phyloP scores from a whole-genome alignment of 2,329 filamentous ascomycete species.

The Balansia obtecta region DNA sequence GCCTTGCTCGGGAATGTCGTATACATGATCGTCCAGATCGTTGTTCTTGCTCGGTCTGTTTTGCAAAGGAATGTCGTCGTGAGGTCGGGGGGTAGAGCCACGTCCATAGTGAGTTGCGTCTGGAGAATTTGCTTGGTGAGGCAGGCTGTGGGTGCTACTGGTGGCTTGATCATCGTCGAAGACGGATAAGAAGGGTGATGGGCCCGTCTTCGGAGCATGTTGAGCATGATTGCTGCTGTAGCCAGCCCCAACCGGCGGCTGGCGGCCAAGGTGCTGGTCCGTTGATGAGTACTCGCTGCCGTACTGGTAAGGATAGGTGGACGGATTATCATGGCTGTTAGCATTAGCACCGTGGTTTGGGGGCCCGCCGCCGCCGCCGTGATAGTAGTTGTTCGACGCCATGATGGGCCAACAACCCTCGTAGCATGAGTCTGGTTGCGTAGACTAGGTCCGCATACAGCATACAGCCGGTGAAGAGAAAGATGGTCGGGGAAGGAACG shows the following conservation, averaged over 20 bases:
- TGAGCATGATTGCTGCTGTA: conserved; percentile 17
- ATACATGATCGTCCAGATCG: conserved; percentile 45
- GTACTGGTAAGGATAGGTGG: conserved; percentile 30
- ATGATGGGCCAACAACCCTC: conserved; percentile 26
- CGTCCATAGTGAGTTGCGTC: conserved; percentile 47
- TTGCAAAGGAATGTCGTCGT: conserved; percentile 46
- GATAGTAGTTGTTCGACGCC: conserved; percentile 54
- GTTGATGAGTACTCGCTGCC: conserved; percentile 10
- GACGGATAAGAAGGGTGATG: conserved; percentile 50
- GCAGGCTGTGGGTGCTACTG: conserved; percentile 30
- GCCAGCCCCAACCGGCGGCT: conserved; percentile 14
- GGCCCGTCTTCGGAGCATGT: conserved; percentile 20
- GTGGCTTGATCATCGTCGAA: conserved; percentile 58
- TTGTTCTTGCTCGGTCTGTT: conserved; percentile 32
- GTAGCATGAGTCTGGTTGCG: not conserved
- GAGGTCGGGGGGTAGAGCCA: conserved; percentile 20
- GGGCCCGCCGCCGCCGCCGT: conserved; percentile 28
- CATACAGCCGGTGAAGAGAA: not conserved
- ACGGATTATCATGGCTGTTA: conserved; percentile 14
- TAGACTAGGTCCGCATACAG: not conserved
- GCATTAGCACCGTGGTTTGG: conserved; percentile 24
- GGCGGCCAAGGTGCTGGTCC: conserved; percentile 1
- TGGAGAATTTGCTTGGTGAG: conserved; percentile 25
- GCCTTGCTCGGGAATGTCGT: conserved; percentile 36
- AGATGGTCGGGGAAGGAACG: not conserved